A percentile compares a stretch with the other conserved stretches of the same genome.
These are phyloP conservation scores for Basidiobolus meristosporus DNA, from an alignment of 371 early-diverging fungal genomes.

Conservation along the genomic window DNA sequence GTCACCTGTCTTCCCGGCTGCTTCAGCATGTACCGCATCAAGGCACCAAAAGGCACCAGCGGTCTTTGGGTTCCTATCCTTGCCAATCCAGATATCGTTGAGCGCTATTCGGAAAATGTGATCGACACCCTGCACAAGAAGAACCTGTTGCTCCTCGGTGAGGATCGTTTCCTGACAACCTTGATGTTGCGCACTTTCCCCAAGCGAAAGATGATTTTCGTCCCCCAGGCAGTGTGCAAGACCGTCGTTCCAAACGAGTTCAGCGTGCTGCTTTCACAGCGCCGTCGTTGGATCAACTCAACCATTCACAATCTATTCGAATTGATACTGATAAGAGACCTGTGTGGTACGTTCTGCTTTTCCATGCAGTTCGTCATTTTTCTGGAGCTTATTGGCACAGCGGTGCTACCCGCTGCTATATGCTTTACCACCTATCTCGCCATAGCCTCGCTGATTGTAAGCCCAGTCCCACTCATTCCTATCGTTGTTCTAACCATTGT, in stretches of 20 bases:
- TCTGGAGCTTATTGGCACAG: constrained; percentile 95
- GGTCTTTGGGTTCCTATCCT: constrained; percentile 79
- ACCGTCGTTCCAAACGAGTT: constrained; percentile 96
- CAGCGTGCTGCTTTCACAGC: constrained; percentile 85
- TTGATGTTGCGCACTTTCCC: constrained; percentile 95
- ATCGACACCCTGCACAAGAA: constrained; percentile 98
- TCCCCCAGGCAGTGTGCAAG: constrained; percentile 91
- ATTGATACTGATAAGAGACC: constrained; percentile 82
- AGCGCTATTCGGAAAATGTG: constrained; percentile 88
- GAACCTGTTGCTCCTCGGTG: constrained; percentile 92
- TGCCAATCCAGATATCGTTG: constrained; percentile 83
- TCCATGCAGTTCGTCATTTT: constrained; percentile 98
- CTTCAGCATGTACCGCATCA: constrained; percentile 90
- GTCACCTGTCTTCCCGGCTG: constrained; percentile 95
- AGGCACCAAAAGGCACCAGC: constrained; percentile 51
- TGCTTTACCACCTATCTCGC: constrained; percentile 73
- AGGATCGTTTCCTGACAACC: constrained; percentile 96
- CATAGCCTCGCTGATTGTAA: constrained; percentile 34
- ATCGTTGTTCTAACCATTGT: constrained; percentile 57
- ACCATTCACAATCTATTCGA: constrained; percentile 96
- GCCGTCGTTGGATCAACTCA: constrained; percentile 99
- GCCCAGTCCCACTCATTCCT: constrained; percentile 42
- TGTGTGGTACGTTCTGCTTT: constrained; percentile 97
- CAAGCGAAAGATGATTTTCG: constrained; percentile 90
- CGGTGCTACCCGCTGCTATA: constrained; percentile 95